Base-by-base conservation (phyloP, 108 stramenopile species). In the Pseudonitzschia multistriata region DNA sequence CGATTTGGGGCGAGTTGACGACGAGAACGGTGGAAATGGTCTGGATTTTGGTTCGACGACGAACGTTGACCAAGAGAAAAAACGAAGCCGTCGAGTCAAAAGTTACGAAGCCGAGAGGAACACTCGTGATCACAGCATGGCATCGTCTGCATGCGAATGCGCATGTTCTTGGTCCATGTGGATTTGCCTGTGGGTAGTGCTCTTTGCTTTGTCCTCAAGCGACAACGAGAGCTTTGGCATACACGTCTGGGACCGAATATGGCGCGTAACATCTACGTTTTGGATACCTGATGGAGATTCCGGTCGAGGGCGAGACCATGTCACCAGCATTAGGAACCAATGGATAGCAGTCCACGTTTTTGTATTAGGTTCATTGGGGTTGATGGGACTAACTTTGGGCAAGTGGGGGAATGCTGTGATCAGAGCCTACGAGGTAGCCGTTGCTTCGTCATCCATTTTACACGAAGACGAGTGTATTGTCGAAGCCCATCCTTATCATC, bases 301-400 rank as follows among this genome's bases (percentile, higher is more conserved):
- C 8, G 2, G 8, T 52, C 2, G 8, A 2, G 2, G 22, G 8
- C 8, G 24, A 52, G 4, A 52, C 25, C 8, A 24, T 19, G 1
- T 24, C 25, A 22, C 25, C 25, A 4, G 2, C 22, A 52, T 22
- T 25, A 19, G 7, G 8, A 10, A 24, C 21, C 50, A 52, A 25
- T 5, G 57, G 31, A 59, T 64, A 64, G 15, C 45, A 28, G 45
- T 6, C 10, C 45, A n/a, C 34, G 5, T 47, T 13, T 64, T 64
- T 5, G 13, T 64, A 42, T n/a, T 64, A 10, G 27, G 39, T 22
- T 45, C 62, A 3, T 11, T 45, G 45, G 22, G 36, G 25, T 64
- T 64, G 35, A 29, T 64, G 33, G 62, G 62, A 47, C 45, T 45
- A 42, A 36, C 62, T 0, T 39, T 64, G 40, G 62, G 62, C 22